Conservation (phyloP, 352 stramenopile species). For the Blastocystis sp. region DNA sequence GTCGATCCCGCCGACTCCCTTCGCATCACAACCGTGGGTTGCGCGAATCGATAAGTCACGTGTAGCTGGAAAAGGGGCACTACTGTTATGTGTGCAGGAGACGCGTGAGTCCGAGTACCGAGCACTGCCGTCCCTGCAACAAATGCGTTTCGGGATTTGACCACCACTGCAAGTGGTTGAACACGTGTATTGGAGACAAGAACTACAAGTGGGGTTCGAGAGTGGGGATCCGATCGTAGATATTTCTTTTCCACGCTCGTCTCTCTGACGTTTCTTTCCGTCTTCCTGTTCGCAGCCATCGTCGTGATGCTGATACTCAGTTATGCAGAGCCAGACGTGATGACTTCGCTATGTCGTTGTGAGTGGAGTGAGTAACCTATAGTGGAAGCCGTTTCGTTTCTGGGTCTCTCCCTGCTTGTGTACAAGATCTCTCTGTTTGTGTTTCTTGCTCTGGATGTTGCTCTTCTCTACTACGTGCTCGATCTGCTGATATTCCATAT, state of each 20-base stretch:
- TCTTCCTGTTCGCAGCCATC: conserved; percentile 81
- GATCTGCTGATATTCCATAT: conserved; percentile 70
- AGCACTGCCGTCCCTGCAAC: conserved; percentile 92
- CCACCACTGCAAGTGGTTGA: conserved; percentile 95
- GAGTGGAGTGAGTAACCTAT: background rate
- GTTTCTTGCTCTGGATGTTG: background rate
- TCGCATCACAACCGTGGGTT: conserved; percentile 21
- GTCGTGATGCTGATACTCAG: conserved; percentile 78
- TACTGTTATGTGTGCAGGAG: conserved; percentile 76
- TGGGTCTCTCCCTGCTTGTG: background rate
- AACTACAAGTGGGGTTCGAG: conserved; percentile 79
- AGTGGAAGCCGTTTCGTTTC: background rate
- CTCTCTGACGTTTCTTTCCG: conserved; percentile 80
- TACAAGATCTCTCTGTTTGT: conserved; percentile 14
- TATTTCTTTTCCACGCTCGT: conserved; percentile 83
- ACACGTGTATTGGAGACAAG: conserved; percentile 88
- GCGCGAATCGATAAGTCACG: background rate
- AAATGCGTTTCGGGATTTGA: conserved; percentile 94
- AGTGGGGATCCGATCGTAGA: conserved; percentile 80
- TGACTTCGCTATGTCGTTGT: background rate
- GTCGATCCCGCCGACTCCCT: conserved; percentile 61
- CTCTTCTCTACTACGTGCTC: conserved; percentile 34
- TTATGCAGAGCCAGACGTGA: conserved; percentile 16
- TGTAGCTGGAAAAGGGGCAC: conserved; percentile 37
- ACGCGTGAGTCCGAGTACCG: conserved; percentile 78